phyloP scores from a whole-genome alignment of 2,329 filamentous ascomycete genomes.

The Penicillium sp. region DNA sequence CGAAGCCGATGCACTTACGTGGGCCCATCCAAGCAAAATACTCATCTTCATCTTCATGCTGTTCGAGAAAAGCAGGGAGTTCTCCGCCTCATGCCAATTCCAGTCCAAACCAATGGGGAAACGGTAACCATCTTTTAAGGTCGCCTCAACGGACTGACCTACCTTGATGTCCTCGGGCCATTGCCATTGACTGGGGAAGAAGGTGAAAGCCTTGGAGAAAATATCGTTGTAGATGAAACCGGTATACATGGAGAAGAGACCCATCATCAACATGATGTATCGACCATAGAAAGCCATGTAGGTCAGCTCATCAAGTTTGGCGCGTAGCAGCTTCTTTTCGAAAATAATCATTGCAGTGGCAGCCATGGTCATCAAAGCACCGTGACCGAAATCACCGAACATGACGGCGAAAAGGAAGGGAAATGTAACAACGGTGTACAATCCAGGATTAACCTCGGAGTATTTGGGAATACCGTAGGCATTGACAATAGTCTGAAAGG shows the following conservation, averaged over 20 bases:
- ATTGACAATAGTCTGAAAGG: conserved; percentile 98
- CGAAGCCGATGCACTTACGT: conserved; percentile 47
- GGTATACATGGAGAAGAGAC: conserved; percentile 93
- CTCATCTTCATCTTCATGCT: conserved; percentile 99
- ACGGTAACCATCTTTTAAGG: conserved; percentile 71
- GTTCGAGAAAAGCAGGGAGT: conserved; percentile 93
- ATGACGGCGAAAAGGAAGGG: conserved; percentile 99
- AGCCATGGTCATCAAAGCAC: conserved; percentile 79
- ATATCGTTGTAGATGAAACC: conserved; percentile 97
- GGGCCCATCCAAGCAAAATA: conserved; percentile 93
- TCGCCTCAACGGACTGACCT: conserved; percentile 63
- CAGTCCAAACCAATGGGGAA: conserved; percentile 96
- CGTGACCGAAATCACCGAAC: conserved; percentile 98
- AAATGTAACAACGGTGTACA: conserved; percentile 95
- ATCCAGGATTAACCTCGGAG: conserved; percentile 91
- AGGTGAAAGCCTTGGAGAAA: conserved; percentile 87
- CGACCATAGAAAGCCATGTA: conserved; percentile 98
- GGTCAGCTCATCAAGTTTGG: conserved; percentile 95
- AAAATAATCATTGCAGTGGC: conserved; percentile 93
- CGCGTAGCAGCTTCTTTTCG: conserved; percentile 75
- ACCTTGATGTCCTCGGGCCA: conserved; percentile 70
- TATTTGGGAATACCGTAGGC: conserved; percentile 98
- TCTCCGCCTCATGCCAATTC: conserved; percentile 95
- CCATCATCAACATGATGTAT: conserved; percentile 99
- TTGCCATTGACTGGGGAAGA: conserved; percentile 88